Conservation (phyloP, 208 protist species). For the Naegleria gruberi region DNA sequence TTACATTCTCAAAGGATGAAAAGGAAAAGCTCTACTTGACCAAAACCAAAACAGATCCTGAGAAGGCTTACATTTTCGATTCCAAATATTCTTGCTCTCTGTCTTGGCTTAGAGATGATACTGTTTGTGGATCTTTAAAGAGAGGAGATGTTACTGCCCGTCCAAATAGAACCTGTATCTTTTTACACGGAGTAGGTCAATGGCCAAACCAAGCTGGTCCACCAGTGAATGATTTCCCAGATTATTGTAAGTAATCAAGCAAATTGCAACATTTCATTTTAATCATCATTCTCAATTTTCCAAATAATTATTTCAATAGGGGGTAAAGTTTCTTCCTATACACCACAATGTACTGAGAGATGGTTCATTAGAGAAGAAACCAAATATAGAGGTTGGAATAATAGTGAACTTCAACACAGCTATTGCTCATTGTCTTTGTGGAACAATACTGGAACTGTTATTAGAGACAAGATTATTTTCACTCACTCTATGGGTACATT, state of each 20-base stretch:
- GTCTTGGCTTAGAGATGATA: not conserved
- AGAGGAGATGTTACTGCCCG: not conserved
- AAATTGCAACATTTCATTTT: no score
- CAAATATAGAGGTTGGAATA: constrained; percentile 4
- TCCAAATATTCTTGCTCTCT: not conserved
- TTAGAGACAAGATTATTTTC: not conserved
- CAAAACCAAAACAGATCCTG: not conserved
- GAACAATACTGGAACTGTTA: not conserved
- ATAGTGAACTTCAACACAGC: not conserved
- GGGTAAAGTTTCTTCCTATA: not conserved
- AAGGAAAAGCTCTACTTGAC: not conserved
- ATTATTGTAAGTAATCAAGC: no score
- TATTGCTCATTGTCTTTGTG: not conserved
- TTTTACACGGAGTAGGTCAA: not conserved
- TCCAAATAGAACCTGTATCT: not conserved
- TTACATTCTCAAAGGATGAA: not conserved
- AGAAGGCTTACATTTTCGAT: not conserved
- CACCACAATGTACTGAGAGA: not conserved
- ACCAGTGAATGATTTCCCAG: not conserved
- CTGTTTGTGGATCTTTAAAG: not conserved
- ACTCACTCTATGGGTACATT: constrained; percentile 17
- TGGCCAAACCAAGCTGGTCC: not conserved
- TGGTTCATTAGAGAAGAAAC: constrained; percentile 2
- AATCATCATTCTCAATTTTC: no score
- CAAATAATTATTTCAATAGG: no score